phyloP scores from a whole-genome alignment of 2,329 filamentous ascomycete species.

The Pyrenophora teres region DNA sequence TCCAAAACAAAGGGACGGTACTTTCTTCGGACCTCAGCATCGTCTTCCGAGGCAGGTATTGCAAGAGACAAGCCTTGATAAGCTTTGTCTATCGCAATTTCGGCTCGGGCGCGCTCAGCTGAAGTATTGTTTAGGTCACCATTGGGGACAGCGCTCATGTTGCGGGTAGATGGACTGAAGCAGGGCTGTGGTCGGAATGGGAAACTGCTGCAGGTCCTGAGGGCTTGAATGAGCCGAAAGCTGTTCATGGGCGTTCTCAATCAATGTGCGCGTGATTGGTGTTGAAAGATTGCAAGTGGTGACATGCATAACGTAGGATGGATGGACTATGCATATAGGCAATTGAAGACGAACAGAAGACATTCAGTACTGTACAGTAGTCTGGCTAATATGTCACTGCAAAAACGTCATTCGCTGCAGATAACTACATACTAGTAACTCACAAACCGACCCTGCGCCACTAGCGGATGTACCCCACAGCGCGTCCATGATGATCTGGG shows the following conservation, averaged over 20 bases:
- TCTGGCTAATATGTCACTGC: no score
- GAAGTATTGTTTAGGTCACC: conserved; percentile 35
- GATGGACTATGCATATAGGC: no score
- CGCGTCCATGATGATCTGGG: no score
- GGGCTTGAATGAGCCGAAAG: not conserved
- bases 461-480: no score
- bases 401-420: no score
- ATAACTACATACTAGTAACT: no score
- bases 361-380: no score
- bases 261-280: not conserved
- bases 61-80: conserved; percentile 46
- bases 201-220: not conserved
- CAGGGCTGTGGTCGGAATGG: not conserved
- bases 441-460: no score
- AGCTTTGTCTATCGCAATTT: conserved; percentile 17
- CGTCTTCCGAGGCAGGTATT: conserved; percentile 55
- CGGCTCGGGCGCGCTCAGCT: conserved; percentile 19
- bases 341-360: no score
- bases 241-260: not conserved
- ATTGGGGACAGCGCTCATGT: conserved; percentile 10
- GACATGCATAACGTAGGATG: no score
- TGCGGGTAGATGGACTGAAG: not conserved
- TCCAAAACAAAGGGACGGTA: conserved; percentile 64
- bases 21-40: conserved; percentile 50
- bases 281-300: not conserved